Evolutionary conservation across 192 early-diverging fungal genomes (phyloP).

Genomic region (Coemansia sp.): DNA sequence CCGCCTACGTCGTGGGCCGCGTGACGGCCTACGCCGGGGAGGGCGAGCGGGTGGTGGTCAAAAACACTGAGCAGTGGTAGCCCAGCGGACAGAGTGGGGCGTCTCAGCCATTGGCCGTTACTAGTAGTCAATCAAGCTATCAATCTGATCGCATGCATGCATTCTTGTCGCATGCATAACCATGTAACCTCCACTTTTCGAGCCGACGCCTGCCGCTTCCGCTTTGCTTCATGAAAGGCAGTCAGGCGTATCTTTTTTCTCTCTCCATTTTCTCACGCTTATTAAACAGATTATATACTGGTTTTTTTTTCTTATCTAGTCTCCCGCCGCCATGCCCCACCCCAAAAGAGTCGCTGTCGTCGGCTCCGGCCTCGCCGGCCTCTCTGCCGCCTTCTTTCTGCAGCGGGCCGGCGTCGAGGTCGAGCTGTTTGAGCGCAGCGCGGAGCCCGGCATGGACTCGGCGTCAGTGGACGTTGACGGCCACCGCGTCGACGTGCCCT

Average conservation of each 20-base stretch:
- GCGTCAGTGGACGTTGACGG: conserved; percentile 39
- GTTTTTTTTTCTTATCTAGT: neutral
- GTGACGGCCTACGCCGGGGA: conserved; percentile 30
- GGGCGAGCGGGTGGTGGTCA: conserved; percentile 17
- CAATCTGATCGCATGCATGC: too few relatives aligned
- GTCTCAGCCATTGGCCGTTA: too few relatives aligned
- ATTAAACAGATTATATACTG: neutral
- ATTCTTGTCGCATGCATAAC: too few relatives aligned
- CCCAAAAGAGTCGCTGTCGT: conserved; percentile 31
- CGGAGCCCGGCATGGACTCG: conserved; percentile 38
- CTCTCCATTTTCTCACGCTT: neutral
- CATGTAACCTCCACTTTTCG: too few relatives aligned
- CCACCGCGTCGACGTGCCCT: conserved; percentile 45
- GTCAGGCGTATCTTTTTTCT: neutral
- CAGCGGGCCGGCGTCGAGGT: conserved; percentile 24
- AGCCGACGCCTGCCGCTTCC: too few relatives aligned
- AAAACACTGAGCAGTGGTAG: conserved; percentile 31
- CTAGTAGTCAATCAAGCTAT: too few relatives aligned
- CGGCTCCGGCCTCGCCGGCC: conserved; percentile 44
- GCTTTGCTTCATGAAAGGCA: neutral
- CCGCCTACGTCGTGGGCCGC: conserved; percentile 66
- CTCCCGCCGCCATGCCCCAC: too few relatives aligned
- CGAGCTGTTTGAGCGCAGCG: conserved; percentile 33
- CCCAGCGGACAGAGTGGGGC: too few relatives aligned
- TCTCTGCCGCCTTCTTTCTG: conserved; percentile 41